These are phyloP conservation scores for Exophiala sp. DNA, from an alignment of 2,329 filamentous ascomycete genomes.

Conservation along the genomic window DNA sequence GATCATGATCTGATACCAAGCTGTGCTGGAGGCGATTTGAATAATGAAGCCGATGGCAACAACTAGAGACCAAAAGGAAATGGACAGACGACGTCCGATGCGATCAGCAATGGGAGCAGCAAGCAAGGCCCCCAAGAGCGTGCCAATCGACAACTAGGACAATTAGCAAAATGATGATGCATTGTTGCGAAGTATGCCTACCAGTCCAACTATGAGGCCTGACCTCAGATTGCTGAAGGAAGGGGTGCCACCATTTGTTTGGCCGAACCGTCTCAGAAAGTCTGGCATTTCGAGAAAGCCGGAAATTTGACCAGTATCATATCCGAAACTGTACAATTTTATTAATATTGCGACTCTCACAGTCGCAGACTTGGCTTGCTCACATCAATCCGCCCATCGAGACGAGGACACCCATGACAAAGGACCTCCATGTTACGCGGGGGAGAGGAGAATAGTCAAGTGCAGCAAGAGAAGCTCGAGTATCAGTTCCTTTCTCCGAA, in stretches of 20 bases:
- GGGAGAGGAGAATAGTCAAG: constrained; percentile 27
- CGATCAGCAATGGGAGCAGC: constrained; percentile 46
- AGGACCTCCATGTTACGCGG: constrained; percentile 35
- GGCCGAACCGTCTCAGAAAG: constrained; percentile 39
- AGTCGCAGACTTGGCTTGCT: background rate
- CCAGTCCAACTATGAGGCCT: constrained; percentile 42
- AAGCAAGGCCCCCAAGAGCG: constrained; percentile 41
- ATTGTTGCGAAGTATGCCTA: constrained; percentile 21
- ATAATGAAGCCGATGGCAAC: constrained; percentile 41
- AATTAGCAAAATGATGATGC: background rate
- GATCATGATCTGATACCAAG: constrained; percentile 42
- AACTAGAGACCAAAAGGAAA: constrained; percentile 39
- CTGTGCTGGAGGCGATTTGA: constrained; percentile 38
- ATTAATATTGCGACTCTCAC: background rate
- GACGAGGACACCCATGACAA: constrained; percentile 41
- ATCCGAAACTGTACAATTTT: constrained; percentile 32
- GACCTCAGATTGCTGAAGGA: constrained; percentile 41
- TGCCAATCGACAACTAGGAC: constrained; percentile 42
- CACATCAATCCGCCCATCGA: constrained; percentile 43
- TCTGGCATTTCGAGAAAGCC: constrained; percentile 43
- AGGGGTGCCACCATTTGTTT: constrained; percentile 32
- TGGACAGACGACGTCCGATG: constrained; percentile 42
- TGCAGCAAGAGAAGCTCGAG: constrained; percentile 14
- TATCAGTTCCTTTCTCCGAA: constrained; percentile 18
- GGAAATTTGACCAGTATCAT: constrained; percentile 44